These are phyloP conservation scores for Priceomyces castillae DNA, from an alignment of 805 yeast species.

Conservation along the genomic window DNA sequence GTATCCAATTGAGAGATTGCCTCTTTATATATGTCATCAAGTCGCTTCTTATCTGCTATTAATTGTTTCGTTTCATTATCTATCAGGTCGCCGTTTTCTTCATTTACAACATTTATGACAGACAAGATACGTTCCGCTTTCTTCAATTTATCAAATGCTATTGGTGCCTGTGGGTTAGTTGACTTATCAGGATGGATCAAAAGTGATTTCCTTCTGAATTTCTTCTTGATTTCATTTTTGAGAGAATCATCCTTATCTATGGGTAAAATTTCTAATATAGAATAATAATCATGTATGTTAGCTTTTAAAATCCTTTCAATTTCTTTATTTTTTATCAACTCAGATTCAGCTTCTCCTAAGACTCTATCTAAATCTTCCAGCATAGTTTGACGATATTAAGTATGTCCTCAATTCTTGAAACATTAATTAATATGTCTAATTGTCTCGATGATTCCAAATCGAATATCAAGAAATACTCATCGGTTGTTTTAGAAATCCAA, in stretches of 20 bases:
- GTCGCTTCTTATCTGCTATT: conserved; percentile 17
- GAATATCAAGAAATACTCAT: too few species aligned
- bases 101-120: conserved; percentile 10
- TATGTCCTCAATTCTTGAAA: too few species aligned
- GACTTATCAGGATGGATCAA: conserved; percentile 70
- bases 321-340: conserved; percentile 46
- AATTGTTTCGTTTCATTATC: conserved; percentile 8
- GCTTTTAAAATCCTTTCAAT: conserved; percentile 51
- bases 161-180: conserved; percentile 53
- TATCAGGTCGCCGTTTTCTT: background rate
- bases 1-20: conserved; percentile 6
- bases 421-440: too few species aligned
- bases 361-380: conserved; percentile 16
- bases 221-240: conserved; percentile 45
- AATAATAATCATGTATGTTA: conserved; percentile 51
- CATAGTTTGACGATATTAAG: conserved; percentile 8
- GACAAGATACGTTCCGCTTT: conserved; percentile 46
- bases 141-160: conserved; percentile 59
- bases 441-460: too few species aligned
- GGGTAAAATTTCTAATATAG: conserved; percentile 46
- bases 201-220: conserved; percentile 57
- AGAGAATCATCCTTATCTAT: conserved; percentile 19
- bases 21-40: conserved; percentile 30
- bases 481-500: background rate
- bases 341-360: conserved; percentile 24